A percentile compares a stretch with the other conserved stretches of the same genome.
These are phyloP conservation scores for Staphylotrichum longicolle DNA, from an alignment of 495 filamentous ascomycete species.

Conservation along the genomic window DNA sequence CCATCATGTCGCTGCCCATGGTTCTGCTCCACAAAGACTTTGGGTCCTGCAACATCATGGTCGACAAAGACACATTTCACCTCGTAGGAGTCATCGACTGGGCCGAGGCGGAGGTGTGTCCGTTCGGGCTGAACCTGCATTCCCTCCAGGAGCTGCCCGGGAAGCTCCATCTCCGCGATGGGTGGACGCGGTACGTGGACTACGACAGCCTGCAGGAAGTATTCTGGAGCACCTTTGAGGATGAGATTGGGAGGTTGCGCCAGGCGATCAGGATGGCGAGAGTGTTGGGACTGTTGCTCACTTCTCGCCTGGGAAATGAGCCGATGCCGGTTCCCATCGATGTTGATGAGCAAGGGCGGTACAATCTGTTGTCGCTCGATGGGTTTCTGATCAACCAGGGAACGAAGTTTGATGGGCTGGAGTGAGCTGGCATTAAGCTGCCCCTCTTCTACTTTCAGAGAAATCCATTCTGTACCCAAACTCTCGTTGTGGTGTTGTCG, in stretches of 20 bases:
- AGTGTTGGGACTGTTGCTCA: slow-evolving; percentile 42
- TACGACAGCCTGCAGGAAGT: slow-evolving; percentile 33
- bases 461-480: no score
- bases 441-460: no score
- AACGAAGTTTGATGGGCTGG: slow-evolving; percentile 21
- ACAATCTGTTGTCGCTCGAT: slow-evolving; percentile 43
- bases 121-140: slow-evolving; percentile 43
- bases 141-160: slow-evolving; percentile 38
- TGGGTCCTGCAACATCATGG: slow-evolving; percentile 41
- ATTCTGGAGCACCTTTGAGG: slow-evolving; percentile 40
- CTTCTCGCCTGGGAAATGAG: slow-evolving; percentile 40
- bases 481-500: no score
- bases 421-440: background rate
- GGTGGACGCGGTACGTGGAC: slow-evolving; percentile 41
- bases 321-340: slow-evolving; percentile 37
- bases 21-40: slow-evolving; percentile 43
- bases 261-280: slow-evolving; percentile 40
- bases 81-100: slow-evolving; percentile 45
- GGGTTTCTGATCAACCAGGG: slow-evolving; percentile 37
- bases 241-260: slow-evolving; percentile 36
- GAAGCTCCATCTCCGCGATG: slow-evolving; percentile 38
- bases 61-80: slow-evolving; percentile 36
- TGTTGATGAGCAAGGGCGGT: slow-evolving; percentile 40
- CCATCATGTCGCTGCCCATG: slow-evolving; percentile 42
- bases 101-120: slow-evolving; percentile 41